Conservation (phyloP, 257 asterid genomes). For the Oldenlandia corymbosa region DNA sequence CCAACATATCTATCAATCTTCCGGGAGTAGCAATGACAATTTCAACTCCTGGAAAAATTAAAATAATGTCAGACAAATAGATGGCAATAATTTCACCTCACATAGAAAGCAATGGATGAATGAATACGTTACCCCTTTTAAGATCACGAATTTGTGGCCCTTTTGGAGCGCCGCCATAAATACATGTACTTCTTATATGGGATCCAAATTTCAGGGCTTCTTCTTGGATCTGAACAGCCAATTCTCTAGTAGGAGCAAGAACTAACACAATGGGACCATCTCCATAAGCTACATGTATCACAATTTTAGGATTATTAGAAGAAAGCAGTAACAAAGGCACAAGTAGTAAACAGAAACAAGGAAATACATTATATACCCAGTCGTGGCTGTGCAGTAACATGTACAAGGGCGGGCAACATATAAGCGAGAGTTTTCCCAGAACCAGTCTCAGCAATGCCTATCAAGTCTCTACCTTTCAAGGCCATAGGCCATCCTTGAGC, state of each 20-base stretch:
- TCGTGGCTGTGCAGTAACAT: constrained; percentile 81
- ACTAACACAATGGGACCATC: constrained; percentile 85
- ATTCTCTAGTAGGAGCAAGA: constrained; percentile 89
- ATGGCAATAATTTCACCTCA: background rate
- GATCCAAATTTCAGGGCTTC: constrained; percentile 82
- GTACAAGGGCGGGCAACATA: constrained; percentile 81
- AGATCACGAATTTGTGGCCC: constrained; percentile 95
- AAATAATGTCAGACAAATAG: constrained; percentile 9
- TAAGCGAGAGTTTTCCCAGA: constrained; percentile 90
- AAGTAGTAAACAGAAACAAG: background rate
- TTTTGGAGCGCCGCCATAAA: constrained; percentile 94
- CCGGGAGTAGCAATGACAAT: constrained; percentile 93
- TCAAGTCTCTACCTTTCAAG: constrained; percentile 78
- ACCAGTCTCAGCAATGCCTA: constrained; percentile 97
- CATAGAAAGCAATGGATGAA: constrained; percentile 12
- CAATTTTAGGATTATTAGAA: background rate
- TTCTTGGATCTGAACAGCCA: constrained; percentile 88
- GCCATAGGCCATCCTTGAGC: constrained; percentile 99
- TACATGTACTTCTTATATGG: constrained; percentile 68
- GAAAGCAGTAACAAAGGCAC: background rate
- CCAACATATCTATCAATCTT: constrained; percentile 87
- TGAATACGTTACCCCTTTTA: constrained; percentile 61
- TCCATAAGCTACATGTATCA: constrained; percentile 49
- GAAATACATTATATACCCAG: constrained; percentile 35
- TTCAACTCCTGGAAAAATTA: constrained; percentile 61